phyloP scores from a whole-genome alignment of 257 asterid genomes.

The Nicotiana obtusifolia region DNA sequence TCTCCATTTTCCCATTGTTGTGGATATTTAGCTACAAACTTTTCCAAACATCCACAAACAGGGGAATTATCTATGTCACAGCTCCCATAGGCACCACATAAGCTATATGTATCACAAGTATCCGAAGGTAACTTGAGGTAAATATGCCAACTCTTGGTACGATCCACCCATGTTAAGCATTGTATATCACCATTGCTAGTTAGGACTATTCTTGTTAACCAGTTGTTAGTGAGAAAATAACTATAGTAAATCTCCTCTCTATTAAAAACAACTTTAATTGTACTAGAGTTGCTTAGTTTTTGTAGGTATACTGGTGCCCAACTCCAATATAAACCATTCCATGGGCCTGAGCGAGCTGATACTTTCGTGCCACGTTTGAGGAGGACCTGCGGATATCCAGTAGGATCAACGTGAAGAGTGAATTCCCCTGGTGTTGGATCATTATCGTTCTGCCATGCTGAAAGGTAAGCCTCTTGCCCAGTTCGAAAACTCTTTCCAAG shows the following conservation, averaged over 20 bases:
- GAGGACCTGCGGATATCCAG: slow-evolving; percentile 36
- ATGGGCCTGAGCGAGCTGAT: slow-evolving; percentile 31
- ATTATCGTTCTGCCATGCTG: slow-evolving; percentile 28
- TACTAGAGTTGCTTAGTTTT: neutral
- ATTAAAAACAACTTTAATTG: neutral
- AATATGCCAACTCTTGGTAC: slow-evolving; percentile 15
- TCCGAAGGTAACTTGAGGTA: slow-evolving; percentile 18
- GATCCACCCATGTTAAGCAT: slow-evolving; percentile 17
- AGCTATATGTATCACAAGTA: slow-evolving; percentile 26
- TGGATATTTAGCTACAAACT: slow-evolving; percentile 11
- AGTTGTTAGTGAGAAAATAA: neutral
- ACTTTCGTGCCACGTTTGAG: neutral
- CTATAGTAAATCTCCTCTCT: neutral
- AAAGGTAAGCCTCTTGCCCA: slow-evolving; percentile 18
- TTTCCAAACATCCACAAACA: slow-evolving; percentile 27
- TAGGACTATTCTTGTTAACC: slow-evolving; percentile 21
- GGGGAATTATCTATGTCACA: slow-evolving; percentile 20
- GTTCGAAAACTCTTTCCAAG: slow-evolving; percentile 26
- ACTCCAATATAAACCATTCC: slow-evolving; percentile 49
- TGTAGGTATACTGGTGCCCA: slow-evolving; percentile 12
- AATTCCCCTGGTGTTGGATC: slow-evolving; percentile 39
- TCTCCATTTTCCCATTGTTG: slow-evolving; percentile 11
- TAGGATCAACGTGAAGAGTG: slow-evolving; percentile 18
- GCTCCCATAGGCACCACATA: slow-evolving; percentile 26
- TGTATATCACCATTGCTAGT: slow-evolving; percentile 10